Conservation (phyloP, 2,329 filamentous ascomycete species). For the Pezicula neosporulosa region DNA sequence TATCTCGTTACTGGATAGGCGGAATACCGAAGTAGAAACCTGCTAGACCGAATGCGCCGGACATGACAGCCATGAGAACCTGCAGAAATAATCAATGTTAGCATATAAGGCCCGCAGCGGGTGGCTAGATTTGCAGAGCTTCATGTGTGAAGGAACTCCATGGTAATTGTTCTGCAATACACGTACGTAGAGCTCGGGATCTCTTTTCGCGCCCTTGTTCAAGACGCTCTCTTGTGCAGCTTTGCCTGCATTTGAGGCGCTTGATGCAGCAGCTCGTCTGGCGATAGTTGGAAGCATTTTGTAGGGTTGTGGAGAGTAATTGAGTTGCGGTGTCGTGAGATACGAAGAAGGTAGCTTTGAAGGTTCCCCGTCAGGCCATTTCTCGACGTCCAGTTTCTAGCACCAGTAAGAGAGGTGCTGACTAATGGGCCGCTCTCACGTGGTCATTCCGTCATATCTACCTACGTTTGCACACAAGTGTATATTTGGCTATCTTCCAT, state of each 20-base stretch:
- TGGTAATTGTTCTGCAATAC: neutral
- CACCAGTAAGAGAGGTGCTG: neutral
- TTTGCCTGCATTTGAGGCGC: slow-evolving; percentile 25
- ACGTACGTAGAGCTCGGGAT: slow-evolving; percentile 73
- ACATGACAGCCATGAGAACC: slow-evolving; percentile 92
- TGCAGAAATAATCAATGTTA: slow-evolving; percentile 33
- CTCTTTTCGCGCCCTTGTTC: slow-evolving; percentile 62
- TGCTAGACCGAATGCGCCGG: slow-evolving; percentile 79
- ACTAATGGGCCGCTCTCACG: too few relatives aligned
- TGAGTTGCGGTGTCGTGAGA: slow-evolving; percentile 4
- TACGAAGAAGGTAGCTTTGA: slow-evolving; percentile 4
- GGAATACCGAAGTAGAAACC: slow-evolving; percentile 79
- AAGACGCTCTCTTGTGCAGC: slow-evolving; percentile 43
- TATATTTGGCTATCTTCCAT: too few relatives aligned
- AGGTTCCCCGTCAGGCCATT: slow-evolving; percentile 3
- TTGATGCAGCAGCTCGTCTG: slow-evolving; percentile 25
- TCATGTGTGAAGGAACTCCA: too few relatives aligned
- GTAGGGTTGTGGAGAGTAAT: slow-evolving; percentile 6
- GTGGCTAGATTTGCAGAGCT: too few relatives aligned
- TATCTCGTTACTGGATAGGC: slow-evolving; percentile 2
- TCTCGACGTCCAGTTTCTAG: neutral
- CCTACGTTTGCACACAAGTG: too few relatives aligned
- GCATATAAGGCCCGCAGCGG: neutral
- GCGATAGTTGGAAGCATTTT: slow-evolving; percentile 28
- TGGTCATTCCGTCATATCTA: too few relatives aligned